Base-by-base conservation (phyloP, 306 rosid species). In the Dryas alaskensis region DNA sequence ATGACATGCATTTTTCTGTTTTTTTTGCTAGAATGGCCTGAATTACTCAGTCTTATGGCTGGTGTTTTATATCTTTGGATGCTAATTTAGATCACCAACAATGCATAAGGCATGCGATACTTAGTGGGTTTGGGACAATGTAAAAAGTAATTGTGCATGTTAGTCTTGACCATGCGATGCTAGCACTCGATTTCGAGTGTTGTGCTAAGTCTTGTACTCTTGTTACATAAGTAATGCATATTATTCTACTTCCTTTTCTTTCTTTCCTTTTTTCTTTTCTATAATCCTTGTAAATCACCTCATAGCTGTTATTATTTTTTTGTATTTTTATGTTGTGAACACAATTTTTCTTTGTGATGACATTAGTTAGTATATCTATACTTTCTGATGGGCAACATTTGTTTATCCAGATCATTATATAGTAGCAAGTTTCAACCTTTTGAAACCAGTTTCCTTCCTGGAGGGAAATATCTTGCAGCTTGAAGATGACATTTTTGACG, bases 401-500 rank as follows among this genome's bases (percentile, higher is more conserved):
- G 6, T 65, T 65, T 80, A 66, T 79, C 64, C 89, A 92, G 98
- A 63, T 80, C 90, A 92, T 83, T 85, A 84, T 73, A 87, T 90
- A 67, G 92, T 92, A 69, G 96, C 96, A 76, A 87, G 84, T 73
- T 92, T 92, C 74, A 43, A 66, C 72, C 83, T 90, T 75, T 58
- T 67, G 73, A 84, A 80, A 79, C 79, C 92, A 4, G 85, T 81
- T 67, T 76, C 87, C 82, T 81, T 90, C 80, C 85, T 92, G 76
- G 62, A 90, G 82, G 92, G 85, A 69, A 81, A 87, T 78, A 76
- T 74, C 45, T 59, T 67, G 48, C 93, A 80, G 86, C 98, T 92
- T 17, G 68, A 62, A 54, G 77, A 84, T 19, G 90, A 86, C 74
- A 86, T 92, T 79, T 81, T 81, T 77, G 88, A 80, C 4, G 96